Conservation (phyloP, 2,329 filamentous ascomycete genomes). For the Fusarium euwallaceae region DNA sequence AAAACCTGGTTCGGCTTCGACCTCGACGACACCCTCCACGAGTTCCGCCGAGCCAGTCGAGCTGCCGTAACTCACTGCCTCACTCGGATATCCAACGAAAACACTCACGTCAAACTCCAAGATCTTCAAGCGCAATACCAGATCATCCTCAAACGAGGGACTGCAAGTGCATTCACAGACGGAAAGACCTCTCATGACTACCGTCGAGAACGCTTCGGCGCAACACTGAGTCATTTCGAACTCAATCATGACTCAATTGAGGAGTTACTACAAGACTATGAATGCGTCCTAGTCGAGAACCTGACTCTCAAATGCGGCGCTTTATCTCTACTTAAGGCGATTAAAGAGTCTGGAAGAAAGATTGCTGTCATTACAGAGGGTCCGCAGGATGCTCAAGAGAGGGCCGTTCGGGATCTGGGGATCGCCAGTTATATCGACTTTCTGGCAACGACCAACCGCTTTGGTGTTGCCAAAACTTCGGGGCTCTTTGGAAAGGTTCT, state of each 20-base stretch:
- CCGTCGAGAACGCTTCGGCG: conserved; percentile 54
- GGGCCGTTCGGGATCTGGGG: conserved; percentile 50
- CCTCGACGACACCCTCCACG: conserved; percentile 63
- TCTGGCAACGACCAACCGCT: conserved; percentile 50
- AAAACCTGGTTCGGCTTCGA: conserved; percentile 61
- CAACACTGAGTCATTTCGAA: conserved; percentile 48
- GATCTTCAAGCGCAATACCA: conserved; percentile 47
- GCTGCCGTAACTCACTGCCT: conserved; percentile 53
- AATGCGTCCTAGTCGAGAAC: conserved; percentile 45
- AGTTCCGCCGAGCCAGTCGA: conserved; percentile 57
- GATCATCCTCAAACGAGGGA: conserved; percentile 51
- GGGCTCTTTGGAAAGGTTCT: conserved; percentile 48
- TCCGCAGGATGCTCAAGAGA: conserved; percentile 61
- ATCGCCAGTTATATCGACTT: conserved; percentile 46
- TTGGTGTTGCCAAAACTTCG: conserved; percentile 45
- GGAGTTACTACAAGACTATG: conserved; percentile 47
- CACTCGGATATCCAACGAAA: conserved; percentile 39
- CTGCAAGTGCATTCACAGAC: conserved; percentile 57
- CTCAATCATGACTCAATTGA: conserved; percentile 33
- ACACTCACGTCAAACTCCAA: conserved; percentile 4
- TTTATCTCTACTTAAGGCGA: conserved; percentile 48
- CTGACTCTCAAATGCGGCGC: conserved; percentile 55
- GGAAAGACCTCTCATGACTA: conserved; percentile 60
- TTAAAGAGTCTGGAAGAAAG: conserved; percentile 54
- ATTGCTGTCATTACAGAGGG: conserved; percentile 61